These are phyloP conservation scores for Colletotrichum gigasporum DNA, from an alignment of 2,329 filamentous ascomycete genomes.

Conservation along the genomic window DNA sequence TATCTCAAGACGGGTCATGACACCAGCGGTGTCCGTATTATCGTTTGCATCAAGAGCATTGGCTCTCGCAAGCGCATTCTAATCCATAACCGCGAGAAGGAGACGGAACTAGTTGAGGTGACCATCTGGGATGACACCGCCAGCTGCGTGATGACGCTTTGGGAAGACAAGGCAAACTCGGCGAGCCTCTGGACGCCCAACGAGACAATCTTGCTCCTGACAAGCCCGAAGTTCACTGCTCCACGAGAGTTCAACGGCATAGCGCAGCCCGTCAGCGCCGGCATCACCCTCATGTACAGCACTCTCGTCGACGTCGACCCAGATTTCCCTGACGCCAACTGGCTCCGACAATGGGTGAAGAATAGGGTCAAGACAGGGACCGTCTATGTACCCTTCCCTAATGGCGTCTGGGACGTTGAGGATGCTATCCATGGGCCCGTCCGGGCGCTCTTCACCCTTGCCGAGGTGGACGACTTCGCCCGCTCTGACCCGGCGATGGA, in stretches of 20 bases:
- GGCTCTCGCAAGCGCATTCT: conserved; percentile 60
- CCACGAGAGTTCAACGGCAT: neutral
- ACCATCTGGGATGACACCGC: conserved; percentile 67
- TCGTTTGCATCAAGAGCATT: conserved; percentile 68
- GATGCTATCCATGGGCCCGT: conserved; percentile 41
- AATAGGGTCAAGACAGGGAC: conserved; percentile 58
- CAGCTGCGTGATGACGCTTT: conserved; percentile 62
- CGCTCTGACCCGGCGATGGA: conserved; percentile 40
- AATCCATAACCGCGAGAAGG: neutral
- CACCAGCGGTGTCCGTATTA: conserved; percentile 56
- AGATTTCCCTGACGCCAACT: conserved; percentile 59
- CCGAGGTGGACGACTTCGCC: conserved; percentile 53
- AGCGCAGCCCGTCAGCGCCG: conserved; percentile 8
- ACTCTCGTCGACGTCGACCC: conserved; percentile 67
- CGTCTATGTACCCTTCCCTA: conserved; percentile 58
- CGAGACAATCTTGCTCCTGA: conserved; percentile 60
- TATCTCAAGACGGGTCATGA: conserved; percentile 66
- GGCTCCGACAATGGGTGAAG: conserved; percentile 60
- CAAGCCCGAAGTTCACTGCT: conserved; percentile 44
- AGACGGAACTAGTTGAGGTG: conserved; percentile 55
- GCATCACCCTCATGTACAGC: conserved; percentile 45
- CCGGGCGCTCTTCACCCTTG: conserved; percentile 50
- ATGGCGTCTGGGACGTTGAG: conserved; percentile 48
- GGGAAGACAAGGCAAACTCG: conserved; percentile 58
- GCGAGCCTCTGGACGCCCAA: conserved; percentile 55